phyloP scores from a whole-genome alignment of 2,329 filamentous ascomycete genomes.

The Nigrograna mackinnonii region DNA sequence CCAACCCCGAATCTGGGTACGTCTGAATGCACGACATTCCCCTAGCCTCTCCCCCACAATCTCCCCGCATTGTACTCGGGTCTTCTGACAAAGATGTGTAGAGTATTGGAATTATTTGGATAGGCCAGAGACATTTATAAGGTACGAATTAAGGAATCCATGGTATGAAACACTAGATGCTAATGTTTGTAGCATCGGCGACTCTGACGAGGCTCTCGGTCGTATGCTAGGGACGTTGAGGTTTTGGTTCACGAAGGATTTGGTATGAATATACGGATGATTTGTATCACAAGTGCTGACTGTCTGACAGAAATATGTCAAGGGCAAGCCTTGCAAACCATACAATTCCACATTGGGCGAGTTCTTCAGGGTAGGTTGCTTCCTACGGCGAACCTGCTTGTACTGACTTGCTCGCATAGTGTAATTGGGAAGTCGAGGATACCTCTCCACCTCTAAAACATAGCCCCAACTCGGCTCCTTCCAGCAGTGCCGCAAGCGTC shows the following conservation, averaged over 20 bases:
- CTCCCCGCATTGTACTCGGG: slow-evolving; percentile 1
- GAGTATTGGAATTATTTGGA: slow-evolving; percentile 99
- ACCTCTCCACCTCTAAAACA: slow-evolving; percentile 64
- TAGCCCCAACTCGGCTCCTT: slow-evolving; percentile 45
- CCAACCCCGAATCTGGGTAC: slow-evolving; percentile 87
- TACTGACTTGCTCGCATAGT: slow-evolving; percentile 55
- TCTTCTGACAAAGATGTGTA: slow-evolving; percentile 38
- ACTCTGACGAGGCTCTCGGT: slow-evolving; percentile 86
- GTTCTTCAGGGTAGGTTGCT: slow-evolving; percentile 79
- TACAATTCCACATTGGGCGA: slow-evolving; percentile 97
- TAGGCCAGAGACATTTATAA: slow-evolving; percentile 85
- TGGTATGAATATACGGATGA: slow-evolving; percentile 55
- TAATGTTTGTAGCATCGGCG: slow-evolving; percentile 67
- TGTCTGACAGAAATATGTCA: slow-evolving; percentile 81
- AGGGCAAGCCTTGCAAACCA: slow-evolving; percentile 97
- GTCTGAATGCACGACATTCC: slow-evolving; percentile 20
- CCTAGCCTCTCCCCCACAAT: background rate
- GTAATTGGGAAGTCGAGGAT: slow-evolving; percentile 92
- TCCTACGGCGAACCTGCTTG: background rate
- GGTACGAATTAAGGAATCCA: slow-evolving; percentile 43
- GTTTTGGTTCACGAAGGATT: slow-evolving; percentile 98
- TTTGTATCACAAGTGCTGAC: slow-evolving; percentile 15
- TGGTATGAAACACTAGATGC: slow-evolving; percentile 18
- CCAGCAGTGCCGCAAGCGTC: slow-evolving; percentile 40
- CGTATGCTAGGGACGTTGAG: slow-evolving; percentile 93